These are phyloP conservation scores for Acorus gramineus DNA, from an alignment of 106 monocot genomes.

Conservation along the genomic window DNA sequence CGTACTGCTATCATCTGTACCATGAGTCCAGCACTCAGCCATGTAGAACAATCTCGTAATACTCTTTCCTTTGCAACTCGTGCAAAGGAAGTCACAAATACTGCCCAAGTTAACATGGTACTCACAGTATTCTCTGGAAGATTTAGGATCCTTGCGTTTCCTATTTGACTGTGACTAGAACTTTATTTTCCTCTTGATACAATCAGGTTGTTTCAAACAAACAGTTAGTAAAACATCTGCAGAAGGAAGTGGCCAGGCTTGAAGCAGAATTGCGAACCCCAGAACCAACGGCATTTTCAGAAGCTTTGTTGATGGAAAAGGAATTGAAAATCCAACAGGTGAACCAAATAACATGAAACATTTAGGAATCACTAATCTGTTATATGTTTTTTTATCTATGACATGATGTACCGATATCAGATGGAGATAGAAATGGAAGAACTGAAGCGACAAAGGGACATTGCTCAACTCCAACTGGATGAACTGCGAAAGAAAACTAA, in stretches of 20 bases:
- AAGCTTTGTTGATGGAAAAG: constrained; percentile 62
- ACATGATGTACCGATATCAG: constrained; percentile 18
- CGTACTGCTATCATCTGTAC: constrained; percentile 96
- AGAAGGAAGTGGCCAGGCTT: constrained; percentile 88
- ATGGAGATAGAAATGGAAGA: constrained; percentile 93
- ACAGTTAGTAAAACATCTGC: constrained; percentile 79
- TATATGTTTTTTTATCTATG: not conserved
- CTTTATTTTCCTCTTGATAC: not conserved
- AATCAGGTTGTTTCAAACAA: constrained; percentile 87
- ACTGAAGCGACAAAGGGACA: constrained; percentile 73
- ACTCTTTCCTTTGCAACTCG: constrained; percentile 89
- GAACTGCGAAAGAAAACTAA: constrained; percentile 51
- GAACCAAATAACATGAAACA: not conserved
- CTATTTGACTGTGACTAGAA: not conserved
- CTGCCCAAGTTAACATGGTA: constrained; percentile 92
- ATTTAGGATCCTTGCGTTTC: not conserved
- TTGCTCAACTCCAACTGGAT: constrained; percentile 49
- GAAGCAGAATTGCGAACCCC: constrained; percentile 83
- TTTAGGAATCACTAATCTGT: not conserved
- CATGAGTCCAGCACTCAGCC: constrained; percentile 79
- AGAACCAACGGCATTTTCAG: constrained; percentile 47
- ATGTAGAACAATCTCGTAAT: constrained; percentile 94
- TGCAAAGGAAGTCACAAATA: constrained; percentile 88
- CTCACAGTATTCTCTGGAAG: not conserved
- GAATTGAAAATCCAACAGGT: constrained; percentile 86